Percentiles rank a stretch among this genome's conserved stretches.
phyloP scores from a whole-genome alignment of 2,329 filamentous ascomycete species.

The Aspergillus versicolor region DNA sequence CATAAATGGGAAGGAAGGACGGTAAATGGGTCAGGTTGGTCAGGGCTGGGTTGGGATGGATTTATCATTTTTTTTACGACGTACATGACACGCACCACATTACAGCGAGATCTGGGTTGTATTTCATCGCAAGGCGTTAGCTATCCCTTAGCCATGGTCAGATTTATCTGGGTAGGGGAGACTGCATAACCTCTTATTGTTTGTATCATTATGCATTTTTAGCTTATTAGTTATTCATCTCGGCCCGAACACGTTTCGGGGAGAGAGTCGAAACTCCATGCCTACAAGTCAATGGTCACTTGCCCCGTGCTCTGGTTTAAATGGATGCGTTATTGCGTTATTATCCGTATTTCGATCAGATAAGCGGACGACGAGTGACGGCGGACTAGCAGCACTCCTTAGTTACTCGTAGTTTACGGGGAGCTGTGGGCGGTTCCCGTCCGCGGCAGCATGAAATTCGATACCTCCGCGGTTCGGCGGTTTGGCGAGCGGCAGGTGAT shows the following conservation, averaged over 20 bases:
- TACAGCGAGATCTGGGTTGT: slow-evolving; percentile 19
- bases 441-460: slow-evolving; percentile 3
- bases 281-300: not conserved
- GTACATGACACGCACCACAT: slow-evolving; percentile 20
- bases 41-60: not conserved
- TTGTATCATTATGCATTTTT: slow-evolving; percentile 12
- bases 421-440: not conserved
- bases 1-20: not conserved
- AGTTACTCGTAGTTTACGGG: not conserved
- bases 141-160: not conserved
- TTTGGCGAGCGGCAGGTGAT: slow-evolving; percentile 10
- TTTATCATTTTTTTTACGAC: slow-evolving; percentile 22
- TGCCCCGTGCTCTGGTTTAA: not conserved
- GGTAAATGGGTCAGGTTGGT: not conserved
- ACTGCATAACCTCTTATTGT: slow-evolving; percentile 2
- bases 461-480: slow-evolving; percentile 24
- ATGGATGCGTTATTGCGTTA: not conserved
- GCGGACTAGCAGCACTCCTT: not conserved
- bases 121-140: slow-evolving; percentile 14
- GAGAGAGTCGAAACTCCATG: not conserved
- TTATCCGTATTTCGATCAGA: not conserved
- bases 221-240: not conserved
- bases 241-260: not conserved
- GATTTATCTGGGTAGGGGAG: not conserved
- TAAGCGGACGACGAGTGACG: not conserved